Evolutionary conservation across 345 rosid genomes (phyloP), one percentile per base, ranked within the genome.

Genomic region (Sisymbrium altissimum): DNA sequence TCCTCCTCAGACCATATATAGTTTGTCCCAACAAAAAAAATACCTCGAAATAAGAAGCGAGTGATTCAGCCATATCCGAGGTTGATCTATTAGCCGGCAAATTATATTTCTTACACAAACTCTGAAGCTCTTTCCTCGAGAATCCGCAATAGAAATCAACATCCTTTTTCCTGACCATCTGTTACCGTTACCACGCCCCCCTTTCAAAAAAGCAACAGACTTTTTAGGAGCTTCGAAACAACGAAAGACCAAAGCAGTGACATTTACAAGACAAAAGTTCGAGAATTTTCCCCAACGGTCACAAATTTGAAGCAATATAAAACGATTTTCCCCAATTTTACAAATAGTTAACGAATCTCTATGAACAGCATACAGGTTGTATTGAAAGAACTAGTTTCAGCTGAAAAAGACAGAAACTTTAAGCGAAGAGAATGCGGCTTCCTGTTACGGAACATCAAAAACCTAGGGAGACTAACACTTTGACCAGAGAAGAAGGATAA

Each of bases 81-180:
- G 81, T 89, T 8, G 96, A 86, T 78, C 80, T 86, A 76, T 86
- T 84, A 14, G 96, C 88, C 25, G 96, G 97, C 75, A 91, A 80
- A 50, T 86, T 84, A 79, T 76, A 84, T 57, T 74, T 82, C 83
- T 86, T 89, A 81, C 97, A 89, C 70, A 87, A 64, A 79, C 80
- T 83, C 58, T 87, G 91, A 68, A 91, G 96, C 78, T 89, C 91
- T 84, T 83, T 89, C 82, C 95, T 77, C 9, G 97, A 78, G 71
- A 81, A 87, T 11, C 75, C 71, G 10, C 64, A 65, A 68, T 67
- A 83, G 68, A 59, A 84, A n/a, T 81, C 82, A 59, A 71, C 76
- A 58, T 67, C 81, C 58, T 81, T 83, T 71, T 78, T 80, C 70
- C 80, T 82, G 10, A 66, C 77, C 93, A 86, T 84, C 84, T 80